Percentiles rank a stretch among this genome's conserved stretches.
phyloP scores from a whole-genome alignment of 371 early-diverging fungal species.

The Sanchytrium tribonematis region DNA sequence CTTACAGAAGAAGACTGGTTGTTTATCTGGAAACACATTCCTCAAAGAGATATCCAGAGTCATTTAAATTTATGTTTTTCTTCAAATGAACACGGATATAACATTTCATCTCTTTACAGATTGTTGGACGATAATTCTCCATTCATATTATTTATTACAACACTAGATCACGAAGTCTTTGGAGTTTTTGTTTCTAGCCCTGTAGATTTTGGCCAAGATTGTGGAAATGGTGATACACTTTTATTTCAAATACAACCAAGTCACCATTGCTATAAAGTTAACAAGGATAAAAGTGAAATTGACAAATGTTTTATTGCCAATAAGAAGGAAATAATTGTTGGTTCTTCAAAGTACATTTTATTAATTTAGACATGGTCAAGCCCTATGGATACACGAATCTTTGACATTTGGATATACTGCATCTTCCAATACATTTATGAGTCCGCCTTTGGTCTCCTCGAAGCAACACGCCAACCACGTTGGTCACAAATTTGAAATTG shows the following conservation, averaged over 20 bases:
- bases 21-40: neutral
- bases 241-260: no score
- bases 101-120: slow-evolving; percentile 9
- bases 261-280: no score
- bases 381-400: neutral
- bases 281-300: no score
- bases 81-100: slow-evolving; percentile 14
- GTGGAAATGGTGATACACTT: no score
- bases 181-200: slow-evolving; percentile 13
- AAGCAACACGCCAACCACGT: no score
- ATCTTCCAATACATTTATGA: neutral
- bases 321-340: no score
- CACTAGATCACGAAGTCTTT: slow-evolving; percentile 10
- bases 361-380: neutral
- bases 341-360: no score
- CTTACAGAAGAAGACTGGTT: neutral
- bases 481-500: no score
- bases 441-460: neutral
- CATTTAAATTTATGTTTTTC: slow-evolving; percentile 14
- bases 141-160: slow-evolving; percentile 12
- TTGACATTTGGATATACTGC: neutral
- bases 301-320: no score
- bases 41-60: neutral
- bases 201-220: no score
- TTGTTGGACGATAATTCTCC: slow-evolving; percentile 7